These are phyloP conservation scores for Microbotryum scabiosae DNA, from an alignment of 1,284 basidiomycete genomes.

Conservation along the genomic window DNA sequence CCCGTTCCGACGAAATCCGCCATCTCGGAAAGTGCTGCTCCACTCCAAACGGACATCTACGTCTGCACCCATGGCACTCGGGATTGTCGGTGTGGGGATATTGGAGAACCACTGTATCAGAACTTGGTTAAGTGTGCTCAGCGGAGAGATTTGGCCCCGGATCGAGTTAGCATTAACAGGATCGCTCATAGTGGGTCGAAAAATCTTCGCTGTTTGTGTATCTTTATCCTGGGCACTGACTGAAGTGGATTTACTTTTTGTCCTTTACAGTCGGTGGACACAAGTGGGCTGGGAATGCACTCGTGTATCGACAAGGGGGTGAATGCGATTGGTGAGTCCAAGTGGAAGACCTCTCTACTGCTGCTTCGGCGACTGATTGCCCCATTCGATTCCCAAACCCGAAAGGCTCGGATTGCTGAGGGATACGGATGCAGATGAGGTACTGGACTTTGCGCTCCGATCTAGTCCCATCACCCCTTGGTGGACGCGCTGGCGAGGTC, in stretches of 20 bases:
- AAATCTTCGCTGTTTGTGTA: background rate
- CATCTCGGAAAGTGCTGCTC: background rate
- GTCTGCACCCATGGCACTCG: conserved; percentile 39
- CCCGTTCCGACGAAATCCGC: background rate
- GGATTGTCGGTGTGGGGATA: conserved; percentile 41
- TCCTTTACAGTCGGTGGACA: conserved; percentile 29
- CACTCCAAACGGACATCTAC: conserved; percentile 33
- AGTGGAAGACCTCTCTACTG: no score
- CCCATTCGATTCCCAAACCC: background rate
- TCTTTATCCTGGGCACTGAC: conserved; percentile 24
- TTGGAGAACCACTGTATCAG: conserved; percentile 36
- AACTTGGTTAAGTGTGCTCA: conserved; percentile 31
- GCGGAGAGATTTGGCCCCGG: conserved; percentile 17
- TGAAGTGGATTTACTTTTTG: no score
- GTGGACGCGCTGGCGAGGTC: conserved; percentile 40
- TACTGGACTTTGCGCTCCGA: conserved; percentile 35
- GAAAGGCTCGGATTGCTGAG: conserved; percentile 32
- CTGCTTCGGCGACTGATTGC: background rate
- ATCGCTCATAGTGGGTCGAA: conserved; percentile 28
- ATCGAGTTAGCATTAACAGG: conserved; percentile 15
- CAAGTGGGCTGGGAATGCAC: conserved; percentile 38
- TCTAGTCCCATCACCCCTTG: conserved; percentile 33
- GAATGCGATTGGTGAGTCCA: conserved; percentile 34
- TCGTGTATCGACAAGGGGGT: conserved; percentile 38
- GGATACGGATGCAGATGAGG: conserved; percentile 34